Evolutionary conservation across 2,329 filamentous ascomycete genomes (phyloP).

Genomic region (Macrophomina phaseolina): DNA sequence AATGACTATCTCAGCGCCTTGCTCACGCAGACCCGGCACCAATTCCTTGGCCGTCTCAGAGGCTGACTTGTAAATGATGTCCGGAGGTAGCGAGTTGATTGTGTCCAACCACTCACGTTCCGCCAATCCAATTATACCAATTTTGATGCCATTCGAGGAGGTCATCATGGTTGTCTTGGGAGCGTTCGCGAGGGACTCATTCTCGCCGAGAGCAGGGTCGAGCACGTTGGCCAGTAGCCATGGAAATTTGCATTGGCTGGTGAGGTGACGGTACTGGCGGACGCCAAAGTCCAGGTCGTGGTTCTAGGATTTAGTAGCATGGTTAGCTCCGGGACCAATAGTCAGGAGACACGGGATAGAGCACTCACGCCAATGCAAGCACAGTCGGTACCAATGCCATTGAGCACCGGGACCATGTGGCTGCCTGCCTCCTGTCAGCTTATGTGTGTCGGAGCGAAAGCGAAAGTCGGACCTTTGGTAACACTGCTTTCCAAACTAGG

Average conservation of each 20-base stretch:
- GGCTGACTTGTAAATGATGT: slow-evolving; percentile 82
- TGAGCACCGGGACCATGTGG: slow-evolving; percentile 88
- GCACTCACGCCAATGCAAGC: slow-evolving; percentile 78
- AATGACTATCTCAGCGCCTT: slow-evolving; percentile 83
- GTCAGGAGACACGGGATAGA: neutral
- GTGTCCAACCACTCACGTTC: slow-evolving; percentile 90
- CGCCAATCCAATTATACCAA: slow-evolving; percentile 83
- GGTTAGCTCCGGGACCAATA: neutral
- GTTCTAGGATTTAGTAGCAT: slow-evolving; percentile 59
- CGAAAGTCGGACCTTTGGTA: slow-evolving; percentile 70
- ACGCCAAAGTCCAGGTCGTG: slow-evolving; percentile 94
- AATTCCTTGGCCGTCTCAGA: slow-evolving; percentile 76
- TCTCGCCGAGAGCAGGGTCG: slow-evolving; percentile 78
- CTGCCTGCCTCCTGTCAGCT: slow-evolving; percentile 54
- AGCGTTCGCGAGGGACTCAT: slow-evolving; percentile 76
- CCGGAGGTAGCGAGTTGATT: slow-evolving; percentile 82
- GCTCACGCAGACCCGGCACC: slow-evolving; percentile 71
- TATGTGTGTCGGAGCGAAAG: neutral
- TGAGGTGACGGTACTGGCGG: slow-evolving; percentile 75
- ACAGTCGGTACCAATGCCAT: slow-evolving; percentile 75
- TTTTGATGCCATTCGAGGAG: slow-evolving; percentile 80
- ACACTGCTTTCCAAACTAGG: slow-evolving; percentile 87
- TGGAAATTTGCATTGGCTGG: slow-evolving; percentile 78
- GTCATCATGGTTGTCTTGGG: slow-evolving; percentile 77
- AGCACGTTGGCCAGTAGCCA: slow-evolving; percentile 91